Evolutionary conservation across 192 early-diverging fungal species (phyloP).

Genomic region (Paraglomus brasilianum): DNA sequence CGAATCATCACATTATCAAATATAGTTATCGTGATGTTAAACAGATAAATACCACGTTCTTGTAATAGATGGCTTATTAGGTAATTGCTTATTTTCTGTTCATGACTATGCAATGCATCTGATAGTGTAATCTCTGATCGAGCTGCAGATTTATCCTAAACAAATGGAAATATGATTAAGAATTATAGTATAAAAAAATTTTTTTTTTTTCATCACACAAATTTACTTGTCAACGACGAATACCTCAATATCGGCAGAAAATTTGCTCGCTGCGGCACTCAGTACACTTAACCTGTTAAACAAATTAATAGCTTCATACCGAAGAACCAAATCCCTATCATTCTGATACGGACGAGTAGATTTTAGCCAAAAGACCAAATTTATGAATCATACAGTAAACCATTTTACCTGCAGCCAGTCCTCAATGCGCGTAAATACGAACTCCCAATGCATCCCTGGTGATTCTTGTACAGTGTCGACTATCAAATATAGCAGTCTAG

Average conservation of each 20-base stretch:
- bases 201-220: too few species aligned
- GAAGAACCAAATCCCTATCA: not conserved
- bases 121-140: not conserved
- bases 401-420: slow-evolving; percentile 37
- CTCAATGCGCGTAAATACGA: slow-evolving; percentile 31
- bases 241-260: too few species aligned
- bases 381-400: too few species aligned
- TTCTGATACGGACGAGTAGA: not conserved
- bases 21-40: not conserved
- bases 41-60: slow-evolving; percentile 10
- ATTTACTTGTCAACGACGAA: too few species aligned
- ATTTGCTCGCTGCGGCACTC: too few species aligned
- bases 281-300: not conserved
- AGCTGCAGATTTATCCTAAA: not conserved
- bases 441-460: slow-evolving; percentile 47
- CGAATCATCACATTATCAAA: not conserved
- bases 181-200: too few species aligned
- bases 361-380: not conserved
- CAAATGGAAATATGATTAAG: not conserved
- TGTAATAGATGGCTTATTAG: not conserved
- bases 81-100: not conserved
- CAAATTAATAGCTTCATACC: slow-evolving; percentile 27
- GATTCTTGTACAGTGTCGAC: slow-evolving; percentile 44
- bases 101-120: not conserved
- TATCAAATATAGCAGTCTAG: slow-evolving; percentile 38